These are phyloP conservation scores for Termitomyces sp. DNA, from an alignment of 768 basidiomycete species.

Conservation along the genomic window DNA sequence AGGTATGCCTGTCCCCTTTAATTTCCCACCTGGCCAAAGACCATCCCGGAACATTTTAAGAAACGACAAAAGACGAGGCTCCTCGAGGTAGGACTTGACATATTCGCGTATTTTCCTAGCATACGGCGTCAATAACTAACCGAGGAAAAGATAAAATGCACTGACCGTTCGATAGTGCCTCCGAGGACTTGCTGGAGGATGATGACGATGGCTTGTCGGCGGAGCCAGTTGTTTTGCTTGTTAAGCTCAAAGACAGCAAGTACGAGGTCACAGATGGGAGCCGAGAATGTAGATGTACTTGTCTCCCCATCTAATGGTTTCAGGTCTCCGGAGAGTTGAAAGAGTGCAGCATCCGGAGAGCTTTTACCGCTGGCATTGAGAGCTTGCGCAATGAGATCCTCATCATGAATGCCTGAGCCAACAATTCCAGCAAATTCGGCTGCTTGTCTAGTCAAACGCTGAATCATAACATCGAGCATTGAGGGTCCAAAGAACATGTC, in stretches of 20 bases:
- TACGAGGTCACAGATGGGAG: conserved; percentile 91
- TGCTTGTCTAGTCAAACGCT: conserved; percentile 84
- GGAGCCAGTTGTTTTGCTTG: conserved; percentile 95
- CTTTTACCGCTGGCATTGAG: conserved; percentile 66
- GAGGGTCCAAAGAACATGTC: conserved; percentile 97
- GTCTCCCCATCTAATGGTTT: conserved; percentile 86
- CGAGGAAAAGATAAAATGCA: neutral
- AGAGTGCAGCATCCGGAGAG: conserved; percentile 62
- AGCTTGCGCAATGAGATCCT: conserved; percentile 81
- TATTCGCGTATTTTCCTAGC: conserved; percentile 85
- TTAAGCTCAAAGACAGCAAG: conserved; percentile 93
- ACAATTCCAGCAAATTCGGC: conserved; percentile 85
- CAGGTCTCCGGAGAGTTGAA: conserved; percentile 73
- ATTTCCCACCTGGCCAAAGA: conserved; percentile 84
- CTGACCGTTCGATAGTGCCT: conserved; percentile 91
- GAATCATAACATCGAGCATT: conserved; percentile 93
- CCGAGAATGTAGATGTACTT: conserved; percentile 84
- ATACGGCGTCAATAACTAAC: neutral
- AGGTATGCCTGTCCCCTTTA: conserved; percentile 55
- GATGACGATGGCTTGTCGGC: conserved; percentile 93
- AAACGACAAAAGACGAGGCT: conserved; percentile 65
- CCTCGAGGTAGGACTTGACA: conserved; percentile 58
- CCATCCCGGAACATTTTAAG: conserved; percentile 66
- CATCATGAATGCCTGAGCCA: conserved; percentile 74
- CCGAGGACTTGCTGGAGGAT: conserved; percentile 95